Conservation (phyloP, 768 basidiomycete species). For the Tulasnella sp. region DNA sequence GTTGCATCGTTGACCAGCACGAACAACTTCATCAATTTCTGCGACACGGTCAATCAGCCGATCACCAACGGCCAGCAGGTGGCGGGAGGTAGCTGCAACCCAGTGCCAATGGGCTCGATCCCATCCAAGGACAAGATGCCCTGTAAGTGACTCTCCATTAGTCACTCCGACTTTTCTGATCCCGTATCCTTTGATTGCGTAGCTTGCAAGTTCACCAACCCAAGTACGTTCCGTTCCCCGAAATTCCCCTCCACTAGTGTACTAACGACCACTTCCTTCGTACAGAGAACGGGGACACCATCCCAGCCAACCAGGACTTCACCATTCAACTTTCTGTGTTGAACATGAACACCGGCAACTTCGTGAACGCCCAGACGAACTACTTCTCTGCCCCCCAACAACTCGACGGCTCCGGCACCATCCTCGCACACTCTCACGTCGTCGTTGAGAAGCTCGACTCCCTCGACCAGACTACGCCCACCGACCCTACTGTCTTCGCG, state of each 20-base stretch:
- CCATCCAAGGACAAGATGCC: constrained; percentile 37
- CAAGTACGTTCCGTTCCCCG: too few relatives aligned
- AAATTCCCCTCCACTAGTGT: constrained; percentile 41
- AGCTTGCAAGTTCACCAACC: constrained; percentile 8
- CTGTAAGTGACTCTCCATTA: constrained; percentile 13
- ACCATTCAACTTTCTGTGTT: constrained; percentile 38
- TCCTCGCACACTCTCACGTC: constrained; percentile 48
- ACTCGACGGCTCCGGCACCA: constrained; percentile 37
- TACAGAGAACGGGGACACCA: constrained; percentile 31
- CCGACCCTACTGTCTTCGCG: constrained; percentile 39
- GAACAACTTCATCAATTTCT: constrained; percentile 55
- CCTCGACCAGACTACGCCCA: constrained; percentile 36
- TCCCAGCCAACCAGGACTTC: constrained; percentile 38
- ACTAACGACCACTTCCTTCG: constrained; percentile 19
- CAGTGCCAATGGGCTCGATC: constrained; percentile 45
- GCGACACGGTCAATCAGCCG: constrained; percentile 34
- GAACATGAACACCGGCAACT: constrained; percentile 37
- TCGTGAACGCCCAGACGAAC: constrained; percentile 42
- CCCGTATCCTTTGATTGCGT: neutral
- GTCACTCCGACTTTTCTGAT: neutral
- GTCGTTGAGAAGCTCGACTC: constrained; percentile 38
- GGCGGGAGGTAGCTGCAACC: constrained; percentile 45
- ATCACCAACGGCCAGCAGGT: constrained; percentile 47
- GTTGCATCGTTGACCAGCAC: constrained; percentile 40
- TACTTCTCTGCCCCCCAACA: constrained; percentile 49